Evolutionary conservation across 2,329 filamentous ascomycete genomes (phyloP).

Genomic region (Aspergillus proliferans): DNA sequence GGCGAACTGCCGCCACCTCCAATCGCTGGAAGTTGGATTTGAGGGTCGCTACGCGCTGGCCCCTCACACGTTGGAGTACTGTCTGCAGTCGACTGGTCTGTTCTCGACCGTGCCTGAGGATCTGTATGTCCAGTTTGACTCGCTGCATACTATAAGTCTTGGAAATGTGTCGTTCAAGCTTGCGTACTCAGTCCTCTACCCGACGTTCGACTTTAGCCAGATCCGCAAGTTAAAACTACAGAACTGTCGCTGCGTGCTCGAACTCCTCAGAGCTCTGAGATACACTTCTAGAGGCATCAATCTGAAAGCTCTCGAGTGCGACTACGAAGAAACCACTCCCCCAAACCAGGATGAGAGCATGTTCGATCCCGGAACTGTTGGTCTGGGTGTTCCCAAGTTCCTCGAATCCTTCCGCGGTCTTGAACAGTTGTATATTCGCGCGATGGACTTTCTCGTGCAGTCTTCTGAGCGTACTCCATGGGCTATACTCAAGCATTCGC

Average conservation of each 20-base stretch:
- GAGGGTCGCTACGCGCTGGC: too few relatives aligned
- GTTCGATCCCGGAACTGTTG: background rate
- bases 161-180: background rate
- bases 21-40: background rate
- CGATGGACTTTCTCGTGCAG: background rate
- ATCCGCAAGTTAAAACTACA: background rate
- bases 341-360: background rate
- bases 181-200: background rate
- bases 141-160: background rate
- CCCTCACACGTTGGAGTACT: background rate
- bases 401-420: background rate
- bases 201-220: background rate
- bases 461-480: background rate
- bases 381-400: background rate
- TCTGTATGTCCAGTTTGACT: background rate
- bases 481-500: background rate
- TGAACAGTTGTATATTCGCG: background rate
- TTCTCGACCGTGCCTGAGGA: background rate
- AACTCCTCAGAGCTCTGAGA: background rate
- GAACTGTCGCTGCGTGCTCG: background rate
- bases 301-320: background rate
- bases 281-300: background rate
- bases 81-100: background rate
- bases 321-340: background rate
- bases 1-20: background rate